phyloP scores from a whole-genome alignment of 1,139 yeast species.

The Candida tetrigidarum region DNA sequence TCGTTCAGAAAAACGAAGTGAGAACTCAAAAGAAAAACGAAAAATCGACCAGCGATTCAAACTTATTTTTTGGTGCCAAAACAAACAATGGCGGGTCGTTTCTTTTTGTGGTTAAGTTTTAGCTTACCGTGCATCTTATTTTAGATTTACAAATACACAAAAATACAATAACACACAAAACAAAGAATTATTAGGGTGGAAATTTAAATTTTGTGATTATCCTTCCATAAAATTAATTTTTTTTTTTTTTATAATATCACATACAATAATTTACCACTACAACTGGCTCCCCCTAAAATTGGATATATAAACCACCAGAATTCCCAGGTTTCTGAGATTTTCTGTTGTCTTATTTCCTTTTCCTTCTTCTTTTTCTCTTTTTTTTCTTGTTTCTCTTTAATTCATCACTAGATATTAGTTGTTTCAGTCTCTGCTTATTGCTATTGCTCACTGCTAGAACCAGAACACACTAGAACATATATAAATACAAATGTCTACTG shows the following conservation, averaged over 20 bases:
- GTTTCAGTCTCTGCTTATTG: no score
- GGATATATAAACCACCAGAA: neutral
- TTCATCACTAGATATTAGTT: neutral
- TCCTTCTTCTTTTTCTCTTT: neutral
- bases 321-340: neutral
- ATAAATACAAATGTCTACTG: conserved; percentile 4
- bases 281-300: neutral
- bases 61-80: no score
- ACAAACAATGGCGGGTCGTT: neutral
- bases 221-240: neutral
- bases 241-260: no score
- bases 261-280: neutral
- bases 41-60: no score
- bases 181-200: neutral
- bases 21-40: no score
- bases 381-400: neutral
- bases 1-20: no score
- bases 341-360: neutral
- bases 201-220: no score
- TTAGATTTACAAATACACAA: neutral
- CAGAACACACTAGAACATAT: no score
- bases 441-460: no score
- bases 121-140: neutral
- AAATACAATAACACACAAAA: neutral
- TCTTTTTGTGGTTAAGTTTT: neutral